phyloP scores from a whole-genome alignment of 2,329 filamentous ascomycete genomes.

The Epichloe uncinata region DNA sequence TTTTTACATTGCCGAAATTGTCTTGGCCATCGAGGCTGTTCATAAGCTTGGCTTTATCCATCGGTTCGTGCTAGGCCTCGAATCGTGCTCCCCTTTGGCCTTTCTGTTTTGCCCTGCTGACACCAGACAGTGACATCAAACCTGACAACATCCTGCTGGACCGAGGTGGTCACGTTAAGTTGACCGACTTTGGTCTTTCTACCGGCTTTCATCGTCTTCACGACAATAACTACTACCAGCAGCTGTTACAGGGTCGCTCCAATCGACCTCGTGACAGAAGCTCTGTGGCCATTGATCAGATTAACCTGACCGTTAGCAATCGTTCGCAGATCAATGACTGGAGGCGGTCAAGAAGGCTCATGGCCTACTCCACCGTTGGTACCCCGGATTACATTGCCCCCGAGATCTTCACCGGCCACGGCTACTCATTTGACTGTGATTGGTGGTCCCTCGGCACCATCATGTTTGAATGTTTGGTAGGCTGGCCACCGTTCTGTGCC shows the following conservation, averaged over 20 bases:
- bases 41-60: conserved; percentile 98
- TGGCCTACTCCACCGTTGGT: conserved; percentile 96
- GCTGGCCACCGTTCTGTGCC: conserved; percentile 97
- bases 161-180: conserved; percentile 89
- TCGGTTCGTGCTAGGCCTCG: conserved; percentile 48
- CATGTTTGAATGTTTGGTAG: conserved; percentile 98
- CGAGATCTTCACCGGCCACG: conserved; percentile 93
- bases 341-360: conserved; percentile 86
- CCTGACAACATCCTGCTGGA: conserved; percentile 97
- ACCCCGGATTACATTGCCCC: conserved; percentile 98
- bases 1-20: conserved; percentile 98
- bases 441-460: conserved; percentile 99
- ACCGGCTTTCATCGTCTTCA: conserved; percentile 97
- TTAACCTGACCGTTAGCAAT: conserved; percentile 95
- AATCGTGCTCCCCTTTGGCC: neutral
- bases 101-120: neutral
- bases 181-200: conserved; percentile 95
- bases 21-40: conserved; percentile 95
- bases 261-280: conserved; percentile 68
- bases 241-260: conserved; percentile 71
- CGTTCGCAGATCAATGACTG: conserved; percentile 97
- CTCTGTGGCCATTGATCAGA: conserved; percentile 93
- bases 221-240: conserved; percentile 96
- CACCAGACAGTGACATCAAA: conserved; percentile 71
- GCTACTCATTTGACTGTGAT: conserved; percentile 93